Conservation (phyloP, 2,329 filamentous ascomycete genomes). For the Ophiostoma perfectum region DNA sequence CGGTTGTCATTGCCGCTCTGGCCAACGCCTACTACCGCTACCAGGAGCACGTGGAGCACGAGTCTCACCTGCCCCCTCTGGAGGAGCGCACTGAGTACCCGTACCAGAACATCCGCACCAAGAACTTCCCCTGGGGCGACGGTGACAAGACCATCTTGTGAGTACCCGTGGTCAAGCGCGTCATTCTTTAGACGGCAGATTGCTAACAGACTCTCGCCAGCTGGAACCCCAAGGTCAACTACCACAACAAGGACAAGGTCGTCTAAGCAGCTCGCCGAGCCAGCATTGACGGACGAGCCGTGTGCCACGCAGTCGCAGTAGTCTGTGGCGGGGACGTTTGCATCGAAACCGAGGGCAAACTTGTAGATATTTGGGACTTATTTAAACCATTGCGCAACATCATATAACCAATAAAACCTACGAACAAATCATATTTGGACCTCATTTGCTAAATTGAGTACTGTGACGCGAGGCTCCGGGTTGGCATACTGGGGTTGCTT, state of each 20-base stretch:
- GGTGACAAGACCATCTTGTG: conserved; percentile 67
- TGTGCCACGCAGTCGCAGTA: neutral
- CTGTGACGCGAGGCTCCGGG: neutral
- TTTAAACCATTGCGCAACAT: neutral
- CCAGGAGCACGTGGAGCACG: conserved; percentile 97
- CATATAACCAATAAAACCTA: conserved; percentile 2
- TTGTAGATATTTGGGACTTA: conserved; percentile 9
- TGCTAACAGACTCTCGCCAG: conserved; percentile 38
- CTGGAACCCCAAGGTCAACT: conserved; percentile 96
- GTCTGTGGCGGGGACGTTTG: neutral
- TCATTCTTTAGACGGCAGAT: neutral
- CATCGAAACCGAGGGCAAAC: neutral
- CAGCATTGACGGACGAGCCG: neutral
- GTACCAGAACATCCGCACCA: conserved; percentile 95
- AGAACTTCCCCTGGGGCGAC: conserved; percentile 93
- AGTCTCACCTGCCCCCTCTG: conserved; percentile 73
- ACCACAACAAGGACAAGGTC: conserved; percentile 86
- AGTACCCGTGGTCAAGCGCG: conserved; percentile 12
- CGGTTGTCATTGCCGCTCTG: conserved; percentile 63
- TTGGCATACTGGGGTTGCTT: neutral
- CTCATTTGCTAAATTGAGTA: neutral
- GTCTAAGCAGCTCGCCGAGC: conserved; percentile 24
- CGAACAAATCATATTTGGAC: neutral
- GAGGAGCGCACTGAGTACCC: conserved; percentile 91
- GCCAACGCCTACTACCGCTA: conserved; percentile 88